Evolutionary conservation across 2,329 filamentous ascomycete genomes (phyloP).

Genomic region (Trichoderma guizhouense): DNA sequence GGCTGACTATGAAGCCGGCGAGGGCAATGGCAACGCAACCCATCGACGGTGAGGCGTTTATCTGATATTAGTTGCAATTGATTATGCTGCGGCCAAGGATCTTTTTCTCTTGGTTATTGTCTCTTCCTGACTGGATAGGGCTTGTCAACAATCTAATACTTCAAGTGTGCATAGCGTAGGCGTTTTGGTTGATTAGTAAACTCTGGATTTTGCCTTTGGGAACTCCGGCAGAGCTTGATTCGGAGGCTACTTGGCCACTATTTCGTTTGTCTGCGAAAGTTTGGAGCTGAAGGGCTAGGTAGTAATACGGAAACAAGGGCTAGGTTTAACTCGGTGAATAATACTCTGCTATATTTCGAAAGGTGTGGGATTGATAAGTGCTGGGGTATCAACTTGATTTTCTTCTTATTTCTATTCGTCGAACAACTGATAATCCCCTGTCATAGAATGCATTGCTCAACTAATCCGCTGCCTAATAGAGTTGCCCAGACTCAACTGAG

Average conservation of each 20-base stretch:
- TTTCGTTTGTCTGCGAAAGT: background rate
- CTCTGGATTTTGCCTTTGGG: background rate
- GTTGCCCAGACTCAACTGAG: background rate
- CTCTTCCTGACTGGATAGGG: slow-evolving; percentile 1
- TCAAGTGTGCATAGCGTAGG: slow-evolving; percentile 26
- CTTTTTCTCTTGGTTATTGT: background rate
- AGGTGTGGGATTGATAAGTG: background rate
- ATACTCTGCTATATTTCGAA: background rate
- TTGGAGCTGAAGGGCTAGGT: background rate
- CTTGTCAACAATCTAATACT: background rate
- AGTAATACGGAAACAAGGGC: background rate
- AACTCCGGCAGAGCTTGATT: background rate
- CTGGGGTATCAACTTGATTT: background rate
- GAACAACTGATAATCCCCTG: background rate
- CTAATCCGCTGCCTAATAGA: background rate
- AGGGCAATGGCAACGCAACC: background rate
- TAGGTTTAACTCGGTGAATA: background rate
- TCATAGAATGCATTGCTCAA: background rate
- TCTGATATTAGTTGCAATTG: background rate
- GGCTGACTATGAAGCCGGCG: slow-evolving; percentile 19
- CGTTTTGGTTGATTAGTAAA: slow-evolving; percentile 19
- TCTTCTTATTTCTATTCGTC: background rate
- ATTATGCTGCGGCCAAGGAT: background rate
- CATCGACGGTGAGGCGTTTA: background rate
- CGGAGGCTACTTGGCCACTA: background rate